Base-by-base conservation (phyloP, 306 rosid species). In the Rosa chinensis region DNA sequence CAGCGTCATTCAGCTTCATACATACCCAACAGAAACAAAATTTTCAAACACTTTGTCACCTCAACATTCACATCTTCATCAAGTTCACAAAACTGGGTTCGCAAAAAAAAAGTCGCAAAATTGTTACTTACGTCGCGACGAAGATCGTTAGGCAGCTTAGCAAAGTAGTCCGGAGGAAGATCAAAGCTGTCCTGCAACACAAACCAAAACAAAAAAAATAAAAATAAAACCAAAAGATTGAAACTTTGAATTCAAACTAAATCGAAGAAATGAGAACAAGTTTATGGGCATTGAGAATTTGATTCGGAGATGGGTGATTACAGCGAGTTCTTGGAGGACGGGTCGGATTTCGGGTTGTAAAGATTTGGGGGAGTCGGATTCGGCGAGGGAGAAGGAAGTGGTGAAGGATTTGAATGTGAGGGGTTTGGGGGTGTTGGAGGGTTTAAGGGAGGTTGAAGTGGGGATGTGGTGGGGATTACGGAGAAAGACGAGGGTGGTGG, bases 1-100 rank as follows among this genome's bases (percentile, higher is more conserved):
- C 97, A 2, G 99, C 99, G 42, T 92, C 99, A 32, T 91, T 94
- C 37, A 94, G 90, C 99, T 94, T 82, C 79, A 86, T 74, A 23
- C 55, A 82, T 61, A 32, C 49, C 78, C 75, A 88, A 8, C 0
- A 9, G 76, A 58, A 48, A 78, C 80, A 49, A 20, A 32, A 45
- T 14, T 48, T 43, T 39, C 14, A 78, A 76, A 28, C 55, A 7
- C 23, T n/a, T 9, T 25, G 35, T 18, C 77, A 53, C 16, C 40
- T 13, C 53, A 63, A 47, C 39, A 39, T 20, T 53, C 58, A 69
- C 76, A 17, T 20, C 32, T 21, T 48, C 7, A 49, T 25, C 28
- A 61, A 75, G 8, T 18, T 11, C 16, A 75, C 48, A 21, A 17
- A 70, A 73, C 21, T 55, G 66, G 14, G 37, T 77, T 2, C 17